Base-by-base conservation (phyloP, 495 filamentous ascomycete species). In the Aspergillus sparsus region DNA sequence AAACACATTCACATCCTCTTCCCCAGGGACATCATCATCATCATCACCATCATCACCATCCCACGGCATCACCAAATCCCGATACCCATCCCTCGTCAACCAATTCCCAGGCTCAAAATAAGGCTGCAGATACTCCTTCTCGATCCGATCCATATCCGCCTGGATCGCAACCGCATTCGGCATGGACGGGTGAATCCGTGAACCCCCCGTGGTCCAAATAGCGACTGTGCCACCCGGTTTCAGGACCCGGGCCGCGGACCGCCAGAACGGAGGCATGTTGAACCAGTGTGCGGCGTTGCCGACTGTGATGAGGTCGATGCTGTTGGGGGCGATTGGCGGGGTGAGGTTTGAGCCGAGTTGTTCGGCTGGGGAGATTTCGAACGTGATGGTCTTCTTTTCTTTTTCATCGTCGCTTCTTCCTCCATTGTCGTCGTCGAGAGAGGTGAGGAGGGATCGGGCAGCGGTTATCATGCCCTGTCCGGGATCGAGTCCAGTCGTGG, bases 211-310 rank as follows among this genome's bases (percentile, higher is more conserved):
- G 13, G 52, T 36, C 84, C 83, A 88, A 2, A 87, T 34, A 0
- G 80, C 82, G 5, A 87, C 80, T 0, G 76, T 87, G 11, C 83
- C 85, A 5, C 81, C 80, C 5, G 80, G 79, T 58, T 77, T 80
- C 13, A 88, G 62, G 7, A 81, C 71, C 18, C 72, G 68, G 0
- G 80, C 82, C 0, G 82, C 83, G 2, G 65, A 63, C 0, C 46
- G 33, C 78, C 82, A 88, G 69, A 88, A 87, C 1, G 60, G 54
- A 8, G 74, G 46, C 76, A 85, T 80, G 59, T 86, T 76, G 74
- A 87, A 85, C 84, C 84, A 88, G 62, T 87, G 85, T 7, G 81
- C 82, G 0, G 82, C 77, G 32, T 72, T 82, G 0, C 78, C 80
- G 6, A 75, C 76, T 2, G 72, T 80, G 49, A 87, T 67, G 33